Percentiles rank a stretch among this genome's conserved stretches.
phyloP scores from a whole-genome alignment of 1,284 basidiomycete genomes.

The Pseudozyma hubeiensis region DNA sequence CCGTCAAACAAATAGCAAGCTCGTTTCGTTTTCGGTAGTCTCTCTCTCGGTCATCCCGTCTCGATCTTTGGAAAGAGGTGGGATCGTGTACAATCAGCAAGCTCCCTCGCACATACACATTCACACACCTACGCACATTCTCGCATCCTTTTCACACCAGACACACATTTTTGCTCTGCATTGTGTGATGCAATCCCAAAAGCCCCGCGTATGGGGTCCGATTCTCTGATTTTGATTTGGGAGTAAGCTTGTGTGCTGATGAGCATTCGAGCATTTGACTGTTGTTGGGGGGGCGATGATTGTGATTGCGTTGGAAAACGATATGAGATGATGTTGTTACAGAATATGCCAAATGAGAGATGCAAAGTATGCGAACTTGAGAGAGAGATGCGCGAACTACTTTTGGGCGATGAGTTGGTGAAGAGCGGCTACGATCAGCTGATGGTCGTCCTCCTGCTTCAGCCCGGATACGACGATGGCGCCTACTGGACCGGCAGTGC shows the following conservation, averaged over 20 bases:
- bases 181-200: conserved; percentile 42
- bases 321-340: background rate
- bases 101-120: conserved; percentile 15
- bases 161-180: conserved; percentile 14
- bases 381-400: background rate
- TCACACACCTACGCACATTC: background rate
- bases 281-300: background rate
- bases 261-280: no score
- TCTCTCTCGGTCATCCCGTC: conserved; percentile 9
- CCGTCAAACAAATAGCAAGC: conserved; percentile 6
- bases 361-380: background rate
- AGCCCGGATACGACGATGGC: conserved; percentile 50
- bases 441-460: conserved; percentile 50
- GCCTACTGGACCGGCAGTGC: conserved; percentile 28
- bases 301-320: background rate
- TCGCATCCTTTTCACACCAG: background rate
- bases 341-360: background rate
- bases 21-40: conserved; percentile 22
- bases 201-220: conserved; percentile 22
- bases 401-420: conserved; percentile 3
- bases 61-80: background rate
- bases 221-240: conserved; percentile 15
- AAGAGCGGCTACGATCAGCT: conserved; percentile 33
- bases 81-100: conserved; percentile 54
- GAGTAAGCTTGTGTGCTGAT: no score